These are phyloP conservation scores for Pelargonium australe DNA, from an alignment of 441 rosid species.

Conservation along the genomic window DNA sequence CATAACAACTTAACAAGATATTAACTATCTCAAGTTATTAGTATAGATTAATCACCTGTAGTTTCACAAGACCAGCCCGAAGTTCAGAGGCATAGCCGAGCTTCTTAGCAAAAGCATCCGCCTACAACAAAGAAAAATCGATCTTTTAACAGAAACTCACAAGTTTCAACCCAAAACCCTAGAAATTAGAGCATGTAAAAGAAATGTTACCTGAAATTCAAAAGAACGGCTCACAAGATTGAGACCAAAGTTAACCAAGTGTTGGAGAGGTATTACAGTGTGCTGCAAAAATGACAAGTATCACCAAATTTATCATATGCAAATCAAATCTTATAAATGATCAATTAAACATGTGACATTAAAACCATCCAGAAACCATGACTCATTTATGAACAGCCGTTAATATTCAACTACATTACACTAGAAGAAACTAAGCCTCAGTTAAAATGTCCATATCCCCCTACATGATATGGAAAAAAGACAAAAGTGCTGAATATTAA, in stretches of 20 bases:
- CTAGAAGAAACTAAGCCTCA: not conserved
- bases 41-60: conserved; percentile 56
- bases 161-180: not conserved
- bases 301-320: not conserved
- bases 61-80: conserved; percentile 85
- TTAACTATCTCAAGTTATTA: not conserved
- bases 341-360: not conserved
- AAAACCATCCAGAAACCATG: not conserved
- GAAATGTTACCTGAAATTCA: conserved; percentile 76
- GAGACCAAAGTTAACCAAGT: conserved; percentile 74
- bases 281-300: conserved; percentile 45
- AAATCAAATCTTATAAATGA: not conserved
- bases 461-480: not conserved
- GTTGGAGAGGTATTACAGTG: conserved; percentile 83
- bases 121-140: conserved; percentile 36
- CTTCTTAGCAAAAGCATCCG: conserved; percentile 93
- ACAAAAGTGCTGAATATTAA: not conserved
- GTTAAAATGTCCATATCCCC: not conserved
- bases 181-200: conserved; percentile 1
- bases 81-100: conserved; percentile 74
- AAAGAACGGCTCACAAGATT: conserved; percentile 90
- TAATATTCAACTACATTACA: not conserved
- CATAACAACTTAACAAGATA: not conserved
- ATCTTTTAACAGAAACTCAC: not conserved
- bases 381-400: not conserved